Evolutionary conservation across 495 filamentous ascomycete genomes (phyloP), one percentile per base, ranked within the genome.

Genomic region (Peziza echinospora): DNA sequence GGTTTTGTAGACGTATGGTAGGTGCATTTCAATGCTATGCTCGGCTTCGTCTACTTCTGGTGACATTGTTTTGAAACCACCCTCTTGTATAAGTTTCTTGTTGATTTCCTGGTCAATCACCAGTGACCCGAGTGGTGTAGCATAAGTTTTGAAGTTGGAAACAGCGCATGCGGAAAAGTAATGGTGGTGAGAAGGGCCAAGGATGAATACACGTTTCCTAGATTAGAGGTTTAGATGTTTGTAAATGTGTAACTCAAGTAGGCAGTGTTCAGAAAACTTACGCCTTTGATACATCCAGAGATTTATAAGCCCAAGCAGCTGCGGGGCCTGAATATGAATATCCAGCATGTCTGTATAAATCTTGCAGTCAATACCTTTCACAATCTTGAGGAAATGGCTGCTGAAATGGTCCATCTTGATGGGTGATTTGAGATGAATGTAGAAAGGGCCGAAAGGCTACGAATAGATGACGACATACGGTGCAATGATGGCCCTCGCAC

Each of bases 11-110:
- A 96, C 76, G 57, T 89, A 96, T 1, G 89, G 89, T 0, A 94
- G 68, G 53, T 99, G 89, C 77, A 96, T 92, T 63, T 96, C 91
- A 21, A 96, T 75, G 45, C 83, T 93, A 63, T 99, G 89, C 61
- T 99, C 89, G 25, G 74, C 77, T 50, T 86, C 78, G 53, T 99
- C 89, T 8, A 73, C 65, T 3, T 67, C 61, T 23, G 57, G 59
- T 0, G 73, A 70, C 71, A 93, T 86, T n/a, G 69, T 71, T n/a
- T 75, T 70, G 59, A 94, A 92, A 43, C 66, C 64, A 16, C 71
- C 70, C 7, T 75, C 78, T 4, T 64, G 53, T 26, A 70, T 66
- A 13, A 96, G 73, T 52, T 72, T 62, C 40, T 70, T 49, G 25
- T 85, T 75, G 6, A 76, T 74, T 7, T 66, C 66, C 21, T 61